Percentiles rank a stretch among this genome's conserved stretches.
These are phyloP conservation scores for Monosporascus sp. DNA, from an alignment of 2,329 filamentous ascomycete genomes.

Conservation along the genomic window DNA sequence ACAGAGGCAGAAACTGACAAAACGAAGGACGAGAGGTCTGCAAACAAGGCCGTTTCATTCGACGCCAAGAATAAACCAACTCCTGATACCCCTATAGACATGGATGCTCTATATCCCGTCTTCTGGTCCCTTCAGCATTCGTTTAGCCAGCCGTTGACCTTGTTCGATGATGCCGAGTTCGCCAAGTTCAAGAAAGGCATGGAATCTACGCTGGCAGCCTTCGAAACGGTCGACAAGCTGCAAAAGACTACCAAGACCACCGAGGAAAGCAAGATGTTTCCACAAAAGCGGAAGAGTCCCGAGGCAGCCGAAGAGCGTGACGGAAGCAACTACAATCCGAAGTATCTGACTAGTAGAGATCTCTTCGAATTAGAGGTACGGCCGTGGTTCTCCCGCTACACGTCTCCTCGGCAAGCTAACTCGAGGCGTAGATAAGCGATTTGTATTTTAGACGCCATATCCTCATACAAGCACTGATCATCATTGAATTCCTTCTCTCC, in stretches of 20 bases:
- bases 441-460: constrained; percentile 91
- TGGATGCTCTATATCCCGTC: constrained; percentile 74
- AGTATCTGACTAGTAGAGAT: constrained; percentile 96
- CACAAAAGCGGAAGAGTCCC: constrained; percentile 65
- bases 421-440: constrained; percentile 68
- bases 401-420: constrained; percentile 6
- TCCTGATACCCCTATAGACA: constrained; percentile 52
- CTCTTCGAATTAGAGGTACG: constrained; percentile 88
- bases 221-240: constrained; percentile 46
- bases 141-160: constrained; percentile 81
- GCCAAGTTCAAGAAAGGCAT: constrained; percentile 75
- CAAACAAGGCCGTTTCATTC: constrained; percentile 40
- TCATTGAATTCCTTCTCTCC: constrained; percentile 93
- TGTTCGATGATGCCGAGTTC: constrained; percentile 71
- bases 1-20: constrained; percentile 33
- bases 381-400: constrained; percentile 4
- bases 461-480: constrained; percentile 88
- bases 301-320: constrained; percentile 56
- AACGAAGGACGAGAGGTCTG: constrained; percentile 27
- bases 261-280: constrained; percentile 57
- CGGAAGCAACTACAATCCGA: constrained; percentile 83
- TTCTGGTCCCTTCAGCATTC: constrained; percentile 93
- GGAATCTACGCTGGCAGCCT: constrained; percentile 57
- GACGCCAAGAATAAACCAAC: constrained; percentile 36
- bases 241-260: constrained; percentile 45